Evolutionary conservation across 306 rosid genomes (phyloP), one percentile per base, ranked within the genome.

Genomic region (Gastrolobium villosum): DNA sequence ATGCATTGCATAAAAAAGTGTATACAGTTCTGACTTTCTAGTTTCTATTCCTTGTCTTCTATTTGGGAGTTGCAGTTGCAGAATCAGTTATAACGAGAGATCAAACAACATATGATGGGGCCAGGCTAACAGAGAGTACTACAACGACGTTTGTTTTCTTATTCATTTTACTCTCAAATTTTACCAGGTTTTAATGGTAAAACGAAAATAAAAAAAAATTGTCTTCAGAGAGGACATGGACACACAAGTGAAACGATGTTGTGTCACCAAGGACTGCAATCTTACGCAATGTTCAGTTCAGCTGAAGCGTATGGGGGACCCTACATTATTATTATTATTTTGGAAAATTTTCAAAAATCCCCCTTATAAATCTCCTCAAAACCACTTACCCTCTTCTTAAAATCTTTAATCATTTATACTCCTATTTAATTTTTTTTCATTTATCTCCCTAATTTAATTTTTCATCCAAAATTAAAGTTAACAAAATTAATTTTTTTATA

Each of bases 31-130:
- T 20, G 26, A 20, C 26, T 20, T 20, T 20, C 26, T 20, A 20
- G 26, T 45, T 45, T 45, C 13, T 45, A 45, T 10, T 45, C 50
- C n/a, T 53, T 53, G 9, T 5, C 30, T 32, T 11, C 37, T 72
- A 67, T 31, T 56, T 60, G 59, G 81, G 69, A 67, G 75, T 72
- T 39, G 52, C 53, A 71, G 76, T 15, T 4, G 5, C 31, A 7
- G 3, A 31, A 15, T 52, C 62, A 35, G 35, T 49, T 44, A n/a
- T 3, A 11, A 13, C 54, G 2, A 56, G 50, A 72, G 26, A 62
- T 40, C 39, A 65, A 14, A 28, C 26, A 9, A 8, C 46, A 37
- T 35, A 59, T 32, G 65, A 28, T 5, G 50, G 70, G 48, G 75
- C 61, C 11, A 37, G 9, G 4, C 20, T 14, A 9, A 31, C 20